These are phyloP conservation scores for Leccinum imitatum DNA, from an alignment of 768 basidiomycete genomes.

Conservation along the genomic window DNA sequence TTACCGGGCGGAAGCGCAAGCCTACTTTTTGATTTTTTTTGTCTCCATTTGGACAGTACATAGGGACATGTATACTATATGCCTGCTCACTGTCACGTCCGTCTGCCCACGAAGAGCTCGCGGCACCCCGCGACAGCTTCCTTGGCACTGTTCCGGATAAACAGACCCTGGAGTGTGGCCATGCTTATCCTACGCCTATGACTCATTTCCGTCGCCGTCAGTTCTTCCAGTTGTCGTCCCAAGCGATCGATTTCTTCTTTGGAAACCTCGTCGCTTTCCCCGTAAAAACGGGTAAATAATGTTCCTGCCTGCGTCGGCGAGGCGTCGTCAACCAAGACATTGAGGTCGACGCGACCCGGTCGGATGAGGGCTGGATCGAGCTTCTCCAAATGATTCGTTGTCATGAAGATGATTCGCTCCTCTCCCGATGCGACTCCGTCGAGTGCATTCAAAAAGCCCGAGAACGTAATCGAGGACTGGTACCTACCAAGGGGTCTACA, in stretches of 20 bases:
- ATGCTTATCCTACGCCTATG: constrained; percentile 75
- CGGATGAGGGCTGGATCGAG: constrained; percentile 95
- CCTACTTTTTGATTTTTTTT: constrained; percentile 60
- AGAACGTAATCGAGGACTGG: constrained; percentile 95
- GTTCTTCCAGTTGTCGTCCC: constrained; percentile 50
- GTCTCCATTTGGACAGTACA: neutral
- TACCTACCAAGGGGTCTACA: constrained; percentile 51
- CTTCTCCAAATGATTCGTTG: constrained; percentile 90
- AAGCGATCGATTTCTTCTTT: constrained; percentile 43
- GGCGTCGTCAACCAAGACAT: constrained; percentile 83
- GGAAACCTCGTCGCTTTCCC: constrained; percentile 39
- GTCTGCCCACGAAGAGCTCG: constrained; percentile 38
- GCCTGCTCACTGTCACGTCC: constrained; percentile 24
- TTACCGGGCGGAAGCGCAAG: constrained; percentile 87
- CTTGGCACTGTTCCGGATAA: constrained; percentile 71
- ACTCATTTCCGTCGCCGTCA: constrained; percentile 53
- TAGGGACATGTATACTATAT: constrained; percentile 10
- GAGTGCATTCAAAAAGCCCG: constrained; percentile 93
- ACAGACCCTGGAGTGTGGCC: constrained; percentile 94
- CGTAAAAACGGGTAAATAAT: constrained; percentile 86
- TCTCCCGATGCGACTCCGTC: constrained; percentile 98
- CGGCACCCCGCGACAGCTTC: constrained; percentile 54
- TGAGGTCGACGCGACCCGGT: constrained; percentile 91
- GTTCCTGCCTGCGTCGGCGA: constrained; percentile 72
- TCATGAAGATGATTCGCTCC: constrained; percentile 98